Conservation (phyloP, 1,139 yeast genomes). For the Sugiyamaella grinbergsii region DNA sequence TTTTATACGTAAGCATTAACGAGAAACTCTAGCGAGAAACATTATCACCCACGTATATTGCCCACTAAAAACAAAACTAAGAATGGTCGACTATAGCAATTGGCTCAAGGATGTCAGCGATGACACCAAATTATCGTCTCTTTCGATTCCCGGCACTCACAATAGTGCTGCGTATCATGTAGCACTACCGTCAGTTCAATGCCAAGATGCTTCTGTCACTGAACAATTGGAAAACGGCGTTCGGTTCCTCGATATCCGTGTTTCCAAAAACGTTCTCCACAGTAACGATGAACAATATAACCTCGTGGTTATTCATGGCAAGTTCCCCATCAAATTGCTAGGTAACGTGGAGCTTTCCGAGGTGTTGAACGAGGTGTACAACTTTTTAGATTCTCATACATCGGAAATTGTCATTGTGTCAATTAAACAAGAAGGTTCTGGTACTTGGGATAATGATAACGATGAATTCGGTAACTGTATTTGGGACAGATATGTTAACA, state of each 20-base stretch:
- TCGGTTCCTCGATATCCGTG: conserved; percentile 69
- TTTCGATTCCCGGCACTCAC: conserved; percentile 80
- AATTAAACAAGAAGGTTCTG: conserved; percentile 72
- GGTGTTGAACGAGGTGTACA: conserved; percentile 59
- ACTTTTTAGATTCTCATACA: conserved; percentile 54
- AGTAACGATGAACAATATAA: conserved; percentile 45
- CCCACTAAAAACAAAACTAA: no score
- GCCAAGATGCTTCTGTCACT: conserved; percentile 65
- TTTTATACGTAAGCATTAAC: no score
- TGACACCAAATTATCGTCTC: conserved; percentile 52
- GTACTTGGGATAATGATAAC: conserved; percentile 36
- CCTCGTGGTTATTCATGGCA: conserved; percentile 72
- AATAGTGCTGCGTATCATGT: conserved; percentile 73
- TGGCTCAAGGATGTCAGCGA: conserved; percentile 64
- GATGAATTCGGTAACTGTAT: conserved; percentile 69
- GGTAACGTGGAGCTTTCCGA: conserved; percentile 55
- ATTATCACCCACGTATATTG: background rate
- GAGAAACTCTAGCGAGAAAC: no score
- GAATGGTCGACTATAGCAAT: conserved; percentile 26
- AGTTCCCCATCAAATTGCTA: conserved; percentile 69
- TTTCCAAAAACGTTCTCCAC: conserved; percentile 41
- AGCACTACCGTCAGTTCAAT: conserved; percentile 78
- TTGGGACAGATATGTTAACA: conserved; percentile 60
- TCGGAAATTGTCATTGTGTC: conserved; percentile 70
- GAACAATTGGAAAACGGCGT: conserved; percentile 73